phyloP scores from a whole-genome alignment of 2,329 filamentous ascomycete genomes.

The Xylaria sp. region DNA sequence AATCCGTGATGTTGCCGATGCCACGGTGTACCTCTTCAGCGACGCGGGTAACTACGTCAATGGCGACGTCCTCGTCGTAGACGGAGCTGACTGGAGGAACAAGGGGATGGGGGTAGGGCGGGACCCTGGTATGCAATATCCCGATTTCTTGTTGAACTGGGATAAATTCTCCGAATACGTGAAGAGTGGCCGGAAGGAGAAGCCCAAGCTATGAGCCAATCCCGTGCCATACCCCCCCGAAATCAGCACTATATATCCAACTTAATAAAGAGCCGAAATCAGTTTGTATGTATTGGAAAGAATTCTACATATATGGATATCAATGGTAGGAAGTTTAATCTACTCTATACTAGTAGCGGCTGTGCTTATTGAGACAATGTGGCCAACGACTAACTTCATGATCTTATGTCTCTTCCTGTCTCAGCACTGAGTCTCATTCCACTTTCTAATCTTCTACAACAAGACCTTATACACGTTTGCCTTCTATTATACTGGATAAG shows the following conservation, averaged over 20 bases:
- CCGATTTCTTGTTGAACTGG: slow-evolving; percentile 57
- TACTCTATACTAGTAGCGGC: neutral
- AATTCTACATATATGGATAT: neutral
- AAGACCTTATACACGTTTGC: neutral
- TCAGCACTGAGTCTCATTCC: neutral
- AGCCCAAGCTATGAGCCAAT: slow-evolving; percentile 54
- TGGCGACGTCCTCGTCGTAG: slow-evolving; percentile 81
- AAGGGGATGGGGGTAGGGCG: slow-evolving; percentile 58
- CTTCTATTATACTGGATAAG: neutral
- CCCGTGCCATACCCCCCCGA: neutral
- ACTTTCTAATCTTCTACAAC: neutral
- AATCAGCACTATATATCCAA: neutral
- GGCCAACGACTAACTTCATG: neutral
- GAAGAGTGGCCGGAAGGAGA: slow-evolving; percentile 53
- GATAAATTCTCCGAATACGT: slow-evolving; percentile 54
- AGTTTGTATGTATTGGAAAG: neutral
- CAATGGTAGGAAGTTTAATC: neutral
- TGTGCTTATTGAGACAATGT: neutral
- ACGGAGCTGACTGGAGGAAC: slow-evolving; percentile 69
- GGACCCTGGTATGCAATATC: slow-evolving; percentile 62
- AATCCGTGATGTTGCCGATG: slow-evolving; percentile 90
- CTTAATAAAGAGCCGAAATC: neutral
- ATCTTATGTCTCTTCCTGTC: neutral
- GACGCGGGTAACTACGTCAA: slow-evolving; percentile 88
- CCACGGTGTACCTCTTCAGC: slow-evolving; percentile 88